Percentiles rank a stretch among this genome's conserved stretches.
Conservation (phyloP, 148 eudicot genomes). For the Linanthus parryae region DNA sequence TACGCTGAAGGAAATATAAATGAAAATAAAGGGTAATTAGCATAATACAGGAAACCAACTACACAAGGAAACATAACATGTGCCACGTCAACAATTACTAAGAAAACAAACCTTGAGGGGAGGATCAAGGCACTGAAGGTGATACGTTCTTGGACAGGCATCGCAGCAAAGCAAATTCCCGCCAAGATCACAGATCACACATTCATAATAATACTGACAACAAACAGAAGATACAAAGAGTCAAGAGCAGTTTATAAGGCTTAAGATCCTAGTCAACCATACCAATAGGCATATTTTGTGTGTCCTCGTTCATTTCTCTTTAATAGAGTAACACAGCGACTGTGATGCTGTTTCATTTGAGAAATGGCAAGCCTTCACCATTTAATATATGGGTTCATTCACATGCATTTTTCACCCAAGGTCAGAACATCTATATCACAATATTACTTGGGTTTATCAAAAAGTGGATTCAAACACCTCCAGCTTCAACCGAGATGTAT, state of each 20-base stretch:
- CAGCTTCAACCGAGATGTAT: not conserved
- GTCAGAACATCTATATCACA: not conserved
- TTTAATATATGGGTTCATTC: too few species aligned
- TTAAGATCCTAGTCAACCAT: too few species aligned
- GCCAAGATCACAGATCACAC: slow-evolving; percentile 87
- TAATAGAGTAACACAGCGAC: too few species aligned
- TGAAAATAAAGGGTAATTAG: slow-evolving; percentile 2
- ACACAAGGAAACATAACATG: slow-evolving; percentile 9
- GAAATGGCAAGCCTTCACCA: too few species aligned
- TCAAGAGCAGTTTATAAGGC: slow-evolving; percentile 2
- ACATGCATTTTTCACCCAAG: slow-evolving; percentile 3
- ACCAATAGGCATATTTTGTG: too few species aligned
- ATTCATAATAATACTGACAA: slow-evolving; percentile 81
- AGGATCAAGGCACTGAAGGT: slow-evolving; percentile 87
- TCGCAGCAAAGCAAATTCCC: slow-evolving; percentile 92
- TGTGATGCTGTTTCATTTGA: too few species aligned
- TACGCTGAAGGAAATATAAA: slow-evolving; percentile 32
- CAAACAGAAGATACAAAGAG: slow-evolving; percentile 21
- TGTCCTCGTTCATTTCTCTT: too few species aligned
- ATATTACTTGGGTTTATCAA: not conserved
- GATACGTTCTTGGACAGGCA: slow-evolving; percentile 85
- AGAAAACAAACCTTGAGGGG: slow-evolving; percentile 68
- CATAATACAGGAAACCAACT: slow-evolving; percentile 1
- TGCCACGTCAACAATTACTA: not conserved
- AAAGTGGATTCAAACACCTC: too few species aligned